Evolutionary conservation across 805 yeast species (phyloP), one percentile per base, ranked within the genome.

Genomic region (Helenozyma baotianmanensis): DNA sequence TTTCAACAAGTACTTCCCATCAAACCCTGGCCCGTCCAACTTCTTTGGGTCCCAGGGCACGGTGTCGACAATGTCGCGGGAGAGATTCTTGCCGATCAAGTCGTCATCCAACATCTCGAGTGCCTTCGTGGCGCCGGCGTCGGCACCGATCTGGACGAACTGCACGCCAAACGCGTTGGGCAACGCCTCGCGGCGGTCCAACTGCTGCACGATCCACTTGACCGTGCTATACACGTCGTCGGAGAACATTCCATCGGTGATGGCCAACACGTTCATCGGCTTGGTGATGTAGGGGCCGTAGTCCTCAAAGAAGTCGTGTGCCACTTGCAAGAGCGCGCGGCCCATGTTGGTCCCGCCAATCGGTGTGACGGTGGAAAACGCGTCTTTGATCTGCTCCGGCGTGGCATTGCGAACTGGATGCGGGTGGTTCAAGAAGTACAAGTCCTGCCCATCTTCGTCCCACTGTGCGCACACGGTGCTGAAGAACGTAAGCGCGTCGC

Each of bases 381-480:
- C 45, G 3, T 28, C 31, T 2, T 32, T 36, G 11, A 43, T 43
- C 16, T 35, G 35, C 13, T 35, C 25, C 3, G 45, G 47, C 9
- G 35, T 23, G 5, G 39, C 38, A 4, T 36, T 38, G 17, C 33
- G 17, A 14, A 35, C 27, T 4, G 31, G 28, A 14, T 35, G 29
- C 13, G 27, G 14, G 6, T 30, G 21, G 23, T 43, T 43, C 23
- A 43, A 32, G 26, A 43, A 43, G 14, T 32, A 43, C 9, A 43
- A 25, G 25, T 43, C 45, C 36, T 43, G 47, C 17, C 47, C 45
- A 17, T 43, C 39, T n/a, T 34, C 33, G 25, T 40, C 47, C 47
- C 47, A 43, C 18, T 40, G 43, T 6, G 40, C 17, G 19, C 47
- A 43, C 14, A 40, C 34, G 19, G 14, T 35, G 17, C 45, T 35